phyloP scores from a whole-genome alignment of 2,329 filamentous ascomycete species.

The Blastomyces emzantsi region DNA sequence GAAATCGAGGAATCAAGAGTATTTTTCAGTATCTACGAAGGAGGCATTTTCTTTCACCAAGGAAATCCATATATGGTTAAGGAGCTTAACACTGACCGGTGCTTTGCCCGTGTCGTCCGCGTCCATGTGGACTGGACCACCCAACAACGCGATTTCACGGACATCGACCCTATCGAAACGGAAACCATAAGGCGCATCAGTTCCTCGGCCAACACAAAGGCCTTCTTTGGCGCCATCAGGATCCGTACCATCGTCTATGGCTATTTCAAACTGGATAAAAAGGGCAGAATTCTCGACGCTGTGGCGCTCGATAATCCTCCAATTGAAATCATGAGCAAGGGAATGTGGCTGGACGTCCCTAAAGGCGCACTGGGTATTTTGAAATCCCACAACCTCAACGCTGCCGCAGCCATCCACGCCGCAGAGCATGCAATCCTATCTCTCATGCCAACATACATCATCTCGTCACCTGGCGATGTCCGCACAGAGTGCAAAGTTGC shows the following conservation, averaged over 20 bases:
- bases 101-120: slow-evolving; percentile 76
- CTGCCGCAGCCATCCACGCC: slow-evolving; percentile 85
- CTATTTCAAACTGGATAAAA: slow-evolving; percentile 93
- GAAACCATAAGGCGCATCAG: slow-evolving; percentile 71
- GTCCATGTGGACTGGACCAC: slow-evolving; percentile 96
- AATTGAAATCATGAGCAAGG: slow-evolving; percentile 73
- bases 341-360: slow-evolving; percentile 93
- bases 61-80: slow-evolving; percentile 87
- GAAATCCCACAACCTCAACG: slow-evolving; percentile 60
- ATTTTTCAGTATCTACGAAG: slow-evolving; percentile 92
- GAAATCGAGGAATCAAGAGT: slow-evolving; percentile 95
- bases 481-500: slow-evolving; percentile 88
- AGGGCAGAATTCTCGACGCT: slow-evolving; percentile 76
- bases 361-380: slow-evolving; percentile 70
- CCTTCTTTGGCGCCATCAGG: slow-evolving; percentile 78
- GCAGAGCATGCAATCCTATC: slow-evolving; percentile 86
- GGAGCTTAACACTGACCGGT: slow-evolving; percentile 71
- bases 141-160: slow-evolving; percentile 82
- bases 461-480: slow-evolving; percentile 83
- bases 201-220: slow-evolving; percentile 50
- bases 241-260: slow-evolving; percentile 87
- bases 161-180: slow-evolving; percentile 87
- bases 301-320: slow-evolving; percentile 90
- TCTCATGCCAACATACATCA: slow-evolving; percentile 82
- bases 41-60: slow-evolving; percentile 93